phyloP scores from a whole-genome alignment of 768 basidiomycete genomes.

The Mrakia hoshinonis region DNA sequence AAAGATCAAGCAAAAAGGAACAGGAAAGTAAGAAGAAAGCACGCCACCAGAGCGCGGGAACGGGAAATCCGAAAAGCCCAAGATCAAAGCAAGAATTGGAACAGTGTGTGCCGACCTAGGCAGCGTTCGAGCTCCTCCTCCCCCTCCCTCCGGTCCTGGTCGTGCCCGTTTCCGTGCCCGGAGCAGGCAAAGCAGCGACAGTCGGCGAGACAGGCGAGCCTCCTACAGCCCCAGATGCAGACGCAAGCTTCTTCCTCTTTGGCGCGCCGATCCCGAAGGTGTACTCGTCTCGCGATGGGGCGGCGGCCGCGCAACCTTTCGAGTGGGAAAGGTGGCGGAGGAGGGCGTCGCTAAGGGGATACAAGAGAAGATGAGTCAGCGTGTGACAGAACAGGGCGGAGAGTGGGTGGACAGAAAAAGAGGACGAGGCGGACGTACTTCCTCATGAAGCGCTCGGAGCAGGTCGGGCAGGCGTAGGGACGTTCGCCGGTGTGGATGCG shows the following conservation, averaged over 20 bases:
- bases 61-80: background rate
- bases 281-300: conserved; percentile 14
- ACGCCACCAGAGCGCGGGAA: background rate
- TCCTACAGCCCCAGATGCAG: background rate
- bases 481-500: conserved; percentile 22
- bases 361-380: background rate
- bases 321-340: conserved; percentile 19
- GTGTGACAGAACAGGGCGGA: background rate
- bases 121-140: background rate
- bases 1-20: background rate
- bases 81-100: background rate
- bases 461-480: conserved; percentile 18
- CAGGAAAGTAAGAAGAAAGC: background rate
- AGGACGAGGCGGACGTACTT: background rate
- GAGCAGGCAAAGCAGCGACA: background rate
- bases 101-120: background rate
- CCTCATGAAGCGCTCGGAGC: conserved; percentile 3
- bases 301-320: background rate
- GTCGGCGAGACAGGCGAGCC: background rate
- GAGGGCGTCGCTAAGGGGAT: conserved; percentile 18
- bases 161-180: background rate
- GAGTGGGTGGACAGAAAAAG: background rate
- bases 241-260: background rate
- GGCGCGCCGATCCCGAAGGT: conserved; percentile 10
- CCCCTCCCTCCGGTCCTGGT: background rate